Conservation (phyloP, 139 green algal genomes). For the Eudorina sp. region DNA sequence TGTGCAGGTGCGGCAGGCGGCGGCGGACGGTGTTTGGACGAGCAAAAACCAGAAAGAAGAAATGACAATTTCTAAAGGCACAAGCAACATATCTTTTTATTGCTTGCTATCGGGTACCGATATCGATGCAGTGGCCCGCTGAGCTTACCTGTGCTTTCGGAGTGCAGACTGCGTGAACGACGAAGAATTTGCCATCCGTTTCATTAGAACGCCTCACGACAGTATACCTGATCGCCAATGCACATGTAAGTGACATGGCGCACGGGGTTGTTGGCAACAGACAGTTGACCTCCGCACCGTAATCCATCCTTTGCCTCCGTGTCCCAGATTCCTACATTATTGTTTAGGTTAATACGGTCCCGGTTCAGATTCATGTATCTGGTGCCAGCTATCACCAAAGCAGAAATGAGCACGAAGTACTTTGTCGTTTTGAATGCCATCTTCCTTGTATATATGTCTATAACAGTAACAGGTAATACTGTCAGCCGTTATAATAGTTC, state of each 20-base stretch:
- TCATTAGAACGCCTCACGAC: neutral
- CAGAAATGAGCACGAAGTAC: conserved; percentile 13
- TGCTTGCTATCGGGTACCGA: neutral
- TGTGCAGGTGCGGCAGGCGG: neutral
- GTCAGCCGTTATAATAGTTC: no score
- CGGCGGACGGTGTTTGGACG: neutral
- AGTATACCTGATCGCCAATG: neutral
- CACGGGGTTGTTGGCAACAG: neutral
- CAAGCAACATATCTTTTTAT: neutral
- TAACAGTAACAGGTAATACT: no score
- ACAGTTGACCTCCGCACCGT: neutral
- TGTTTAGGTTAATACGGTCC: neutral
- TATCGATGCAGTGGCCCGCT: neutral
- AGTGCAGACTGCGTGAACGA: neutral
- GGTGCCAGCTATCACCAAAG: conserved; percentile 3
- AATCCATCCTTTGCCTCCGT: neutral
- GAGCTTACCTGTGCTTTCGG: neutral
- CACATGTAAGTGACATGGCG: neutral
- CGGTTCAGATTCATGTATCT: conserved; percentile 19
- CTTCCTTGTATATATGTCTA: neutral
- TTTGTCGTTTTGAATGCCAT: conserved; percentile 8
- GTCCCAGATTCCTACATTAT: neutral
- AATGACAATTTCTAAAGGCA: no score
- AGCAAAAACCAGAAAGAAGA: neutral
- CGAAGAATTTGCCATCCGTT: neutral